Evolutionary conservation across 805 yeast genomes (phyloP), one percentile per base, ranked within the genome.

Genomic region (Candida andamanensis): DNA sequence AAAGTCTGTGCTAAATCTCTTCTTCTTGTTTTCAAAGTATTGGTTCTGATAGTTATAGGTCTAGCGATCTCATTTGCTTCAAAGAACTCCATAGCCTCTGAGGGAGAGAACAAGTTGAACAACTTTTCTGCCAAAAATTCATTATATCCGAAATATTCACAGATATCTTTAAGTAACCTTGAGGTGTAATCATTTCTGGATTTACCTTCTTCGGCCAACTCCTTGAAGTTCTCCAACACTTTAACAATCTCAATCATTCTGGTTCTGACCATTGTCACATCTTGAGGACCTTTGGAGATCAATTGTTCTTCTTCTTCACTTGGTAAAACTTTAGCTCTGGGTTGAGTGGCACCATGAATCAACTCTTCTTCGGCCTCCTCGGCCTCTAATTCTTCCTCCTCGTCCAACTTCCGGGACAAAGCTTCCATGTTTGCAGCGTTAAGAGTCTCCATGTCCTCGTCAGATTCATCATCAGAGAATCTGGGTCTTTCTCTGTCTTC

Each of bases 61-160:
- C 99, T 76, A 19, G 95, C 83, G 35, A 90, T 85, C 65, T 92
- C 99, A 62, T 92, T 92, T 21, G 98, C 97, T 67, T 92, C 99
- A 49, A 92, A 92, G 54, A 92, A 92, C 60, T 92, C 99, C 73
- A 92, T 75, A 10, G 98, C 97, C 67, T 92, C 99, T 8, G 92
- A 72, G 24, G 97, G 97, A 13, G 94, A 76, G 56, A 92, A 92
- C 40, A 92, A 68, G 48, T 89, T 78, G 69, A 89, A 92, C 37
- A 90, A 71, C 61, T 92, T 90, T 55, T 89, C 96, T 21, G 98
- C 98, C 50, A 92, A 72, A 56, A 82, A 86, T 46, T 80, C 84
- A 10, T 89, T 74, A 63, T 92, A 92, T 11, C 98, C 97, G 54
- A 90, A 92, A 65, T 92, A 92, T 50, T 80, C 84, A 54, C 94